Evolutionary conservation across 2,329 filamentous ascomycete genomes (phyloP).

Genomic region (Shiraia sp.): DNA sequence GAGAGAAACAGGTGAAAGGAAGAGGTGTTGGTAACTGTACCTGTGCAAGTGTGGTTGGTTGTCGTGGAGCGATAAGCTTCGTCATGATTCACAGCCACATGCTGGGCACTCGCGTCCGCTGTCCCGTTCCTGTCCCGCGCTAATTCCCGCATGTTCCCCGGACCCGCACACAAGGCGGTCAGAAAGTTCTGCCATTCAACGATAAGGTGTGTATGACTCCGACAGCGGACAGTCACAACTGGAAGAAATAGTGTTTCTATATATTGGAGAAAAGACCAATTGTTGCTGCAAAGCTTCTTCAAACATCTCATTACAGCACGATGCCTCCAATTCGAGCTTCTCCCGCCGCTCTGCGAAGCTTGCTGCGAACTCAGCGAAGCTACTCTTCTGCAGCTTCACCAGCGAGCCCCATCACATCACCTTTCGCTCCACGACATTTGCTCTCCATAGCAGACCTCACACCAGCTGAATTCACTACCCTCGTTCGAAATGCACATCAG

Average conservation of each 20-base stretch:
- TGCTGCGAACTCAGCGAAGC: slow-evolving; percentile 31
- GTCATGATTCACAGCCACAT: slow-evolving; percentile 12
- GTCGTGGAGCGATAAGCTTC: slow-evolving; percentile 9
- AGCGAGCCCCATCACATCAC: slow-evolving; percentile 53
- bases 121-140: slow-evolving; percentile 2
- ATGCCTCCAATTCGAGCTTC: slow-evolving; percentile 41
- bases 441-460: slow-evolving; percentile 89
- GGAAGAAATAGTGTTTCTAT: too few species aligned
- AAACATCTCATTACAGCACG: slow-evolving; percentile 10
- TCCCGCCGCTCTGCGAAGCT: slow-evolving; percentile 34
- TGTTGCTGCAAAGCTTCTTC: slow-evolving; percentile 5
- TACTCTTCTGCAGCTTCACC: slow-evolving; percentile 34
- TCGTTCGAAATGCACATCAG: slow-evolving; percentile 79
- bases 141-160: slow-evolving; percentile 2
- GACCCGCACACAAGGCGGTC: slow-evolving; percentile 16
- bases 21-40: too few species aligned
- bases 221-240: neutral
- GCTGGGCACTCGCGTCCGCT: slow-evolving; percentile 14
- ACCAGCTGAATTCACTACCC: slow-evolving; percentile 74
- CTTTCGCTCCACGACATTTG: slow-evolving; percentile 76
- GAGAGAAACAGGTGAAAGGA: slow-evolving; percentile 1
- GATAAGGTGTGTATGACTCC: slow-evolving; percentile 24
- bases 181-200: slow-evolving; percentile 16
- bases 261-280: slow-evolving; percentile 13
- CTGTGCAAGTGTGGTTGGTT: too few species aligned